phyloP scores from a whole-genome alignment of 2,329 filamentous ascomycete genomes.

The Ambrosiella xylebori region DNA sequence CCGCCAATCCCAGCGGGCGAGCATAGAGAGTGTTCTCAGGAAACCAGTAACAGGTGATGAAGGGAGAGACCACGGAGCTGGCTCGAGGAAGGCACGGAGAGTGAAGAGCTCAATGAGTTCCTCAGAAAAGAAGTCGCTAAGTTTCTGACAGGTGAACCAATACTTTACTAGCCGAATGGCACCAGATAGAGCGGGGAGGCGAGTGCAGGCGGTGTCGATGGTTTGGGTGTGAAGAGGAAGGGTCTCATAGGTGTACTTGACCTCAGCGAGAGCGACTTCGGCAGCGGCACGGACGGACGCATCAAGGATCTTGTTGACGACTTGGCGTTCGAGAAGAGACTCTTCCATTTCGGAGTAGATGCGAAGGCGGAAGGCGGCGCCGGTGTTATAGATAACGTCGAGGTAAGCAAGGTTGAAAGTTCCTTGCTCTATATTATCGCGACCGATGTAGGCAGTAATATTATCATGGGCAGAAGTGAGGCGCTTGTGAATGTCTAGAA shows the following conservation, averaged over 20 bases:
- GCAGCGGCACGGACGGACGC: slow-evolving; percentile 50
- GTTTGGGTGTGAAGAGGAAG: slow-evolving; percentile 67
- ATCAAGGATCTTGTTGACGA: slow-evolving; percentile 55
- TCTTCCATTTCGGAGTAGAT: slow-evolving; percentile 83
- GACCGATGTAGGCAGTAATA: slow-evolving; percentile 53
- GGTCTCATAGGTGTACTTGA: slow-evolving; percentile 55
- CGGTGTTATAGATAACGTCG: slow-evolving; percentile 58
- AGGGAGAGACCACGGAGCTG: slow-evolving; percentile 64
- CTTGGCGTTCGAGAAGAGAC: slow-evolving; percentile 57
- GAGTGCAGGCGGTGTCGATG: slow-evolving; percentile 61
- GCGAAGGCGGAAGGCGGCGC: slow-evolving; percentile 63
- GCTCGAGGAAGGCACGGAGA: slow-evolving; percentile 59
- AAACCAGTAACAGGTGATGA: slow-evolving; percentile 67
- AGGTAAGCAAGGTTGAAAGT: slow-evolving; percentile 66
- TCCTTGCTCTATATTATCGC: slow-evolving; percentile 56
- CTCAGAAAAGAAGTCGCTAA: slow-evolving; percentile 56
- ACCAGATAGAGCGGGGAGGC: slow-evolving; percentile 61
- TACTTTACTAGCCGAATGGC: slow-evolving; percentile 73
- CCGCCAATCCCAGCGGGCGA: slow-evolving; percentile 87
- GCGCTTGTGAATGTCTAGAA: slow-evolving; percentile 57
- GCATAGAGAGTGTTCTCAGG: slow-evolving; percentile 58
- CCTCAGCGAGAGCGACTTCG: slow-evolving; percentile 48
- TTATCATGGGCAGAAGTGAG: slow-evolving; percentile 43
- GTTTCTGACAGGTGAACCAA: slow-evolving; percentile 76
- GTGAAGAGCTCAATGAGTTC: slow-evolving; percentile 76